Conservation (phyloP, 768 basidiomycete species). For the Lentinula detonsa region DNA sequence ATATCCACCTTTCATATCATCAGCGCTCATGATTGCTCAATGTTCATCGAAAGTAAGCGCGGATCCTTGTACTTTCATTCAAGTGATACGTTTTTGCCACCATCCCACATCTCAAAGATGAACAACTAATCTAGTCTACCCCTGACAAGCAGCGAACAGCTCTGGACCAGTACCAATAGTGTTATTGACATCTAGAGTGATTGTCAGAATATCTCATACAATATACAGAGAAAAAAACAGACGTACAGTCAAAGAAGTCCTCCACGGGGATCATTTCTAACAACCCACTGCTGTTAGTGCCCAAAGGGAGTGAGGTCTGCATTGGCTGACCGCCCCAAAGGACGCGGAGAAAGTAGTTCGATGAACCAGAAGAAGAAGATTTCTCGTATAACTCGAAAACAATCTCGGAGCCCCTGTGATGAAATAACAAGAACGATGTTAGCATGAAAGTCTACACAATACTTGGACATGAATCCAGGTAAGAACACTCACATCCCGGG, state of each 20-base stretch:
- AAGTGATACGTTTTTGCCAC: no score
- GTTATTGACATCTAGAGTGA: conserved; percentile 29
- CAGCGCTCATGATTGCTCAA: no score
- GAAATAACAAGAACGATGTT: neutral
- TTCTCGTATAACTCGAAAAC: conserved; percentile 41
- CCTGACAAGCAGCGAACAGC: conserved; percentile 15
- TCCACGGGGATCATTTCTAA: conserved; percentile 39
- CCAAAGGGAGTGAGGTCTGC: conserved; percentile 40
- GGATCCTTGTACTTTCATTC: no score
- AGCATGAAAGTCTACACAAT: neutral
- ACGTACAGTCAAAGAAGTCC: conserved; percentile 37
- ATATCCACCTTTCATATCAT: no score
- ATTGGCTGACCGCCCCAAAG: conserved; percentile 47
- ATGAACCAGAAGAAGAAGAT: neutral
- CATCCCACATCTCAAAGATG: no score
- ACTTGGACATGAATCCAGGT: neutral
- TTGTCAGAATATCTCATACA: neutral
- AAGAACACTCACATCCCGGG: conserved; percentile 37
- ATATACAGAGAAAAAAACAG: neutral
- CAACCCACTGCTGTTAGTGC: conserved; percentile 13
- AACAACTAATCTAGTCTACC: no score
- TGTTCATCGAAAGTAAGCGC: no score
- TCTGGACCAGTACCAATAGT: conserved; percentile 29
- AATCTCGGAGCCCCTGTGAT: conserved; percentile 39
- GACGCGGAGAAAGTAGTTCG: conserved; percentile 33